Base-by-base conservation (phyloP, 345 rosid species). In the Angophora floribunda region DNA sequence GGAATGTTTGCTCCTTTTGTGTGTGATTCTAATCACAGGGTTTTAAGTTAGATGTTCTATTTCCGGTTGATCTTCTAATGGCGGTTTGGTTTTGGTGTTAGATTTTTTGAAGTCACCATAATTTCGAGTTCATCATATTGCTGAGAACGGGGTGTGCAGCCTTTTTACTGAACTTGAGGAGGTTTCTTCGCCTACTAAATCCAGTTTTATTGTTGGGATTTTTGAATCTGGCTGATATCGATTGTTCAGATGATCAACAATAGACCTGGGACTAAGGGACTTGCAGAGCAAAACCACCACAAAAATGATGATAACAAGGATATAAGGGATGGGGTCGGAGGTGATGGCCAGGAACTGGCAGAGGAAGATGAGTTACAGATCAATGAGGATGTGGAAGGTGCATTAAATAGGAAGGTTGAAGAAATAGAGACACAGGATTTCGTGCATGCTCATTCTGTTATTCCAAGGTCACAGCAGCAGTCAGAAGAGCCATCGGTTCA, bases 211-310 rank as follows among this genome's bases (percentile, higher is more conserved):
- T 61, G 51, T 90, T 52, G 90, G 91, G 89, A 88, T 88, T 87
- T 91, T 88, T 57, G 91, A 92, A 91, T 92, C 94, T 89, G 94
- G 92, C 90, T 91, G 90, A 93, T 92, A 91, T 80, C 70, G 86
- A 78, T 75, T 36, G 91, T 89, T 90, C 87, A 79, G 65, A 91
- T 90, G 88, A 93, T 87, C 28, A 80, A 86, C 87, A 90, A 88
- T 87, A 90, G 91, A 63, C 89, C 89, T 4, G 30, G 86, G 89
- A 47, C 86, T 85, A 88, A 86, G 51, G 92, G 90, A 32, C 75
- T 88, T 52, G 93, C 88, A 32, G 90, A 89, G 86, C 70, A 87
- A 88, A 92, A 90, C 88, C 88, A 61, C 59, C 90, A 59, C 61
- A 45, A 78, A 11, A 87, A 89, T 51, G 90, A 89, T 87, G 91